Conservation (phyloP, 495 filamentous ascomycete genomes). For the Aspergillus bridgeri region DNA sequence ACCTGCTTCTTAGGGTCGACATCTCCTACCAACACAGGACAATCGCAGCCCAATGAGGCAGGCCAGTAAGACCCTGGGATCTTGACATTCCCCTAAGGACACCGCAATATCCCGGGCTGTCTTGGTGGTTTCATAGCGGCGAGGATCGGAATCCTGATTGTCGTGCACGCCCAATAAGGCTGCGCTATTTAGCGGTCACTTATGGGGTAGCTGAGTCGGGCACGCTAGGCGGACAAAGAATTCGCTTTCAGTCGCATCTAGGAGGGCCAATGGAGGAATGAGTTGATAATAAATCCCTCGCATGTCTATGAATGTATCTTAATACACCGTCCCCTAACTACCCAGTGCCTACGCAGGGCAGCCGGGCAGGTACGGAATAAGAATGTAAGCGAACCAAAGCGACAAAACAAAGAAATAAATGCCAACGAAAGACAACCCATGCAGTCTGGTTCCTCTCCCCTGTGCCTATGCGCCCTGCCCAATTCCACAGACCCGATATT, state of each 20-base stretch:
- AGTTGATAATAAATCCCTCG: background rate
- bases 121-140: background rate
- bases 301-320: background rate
- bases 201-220: background rate
- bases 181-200: background rate
- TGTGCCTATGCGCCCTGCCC: background rate
- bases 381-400: background rate
- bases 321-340: background rate
- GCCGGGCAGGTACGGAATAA: background rate
- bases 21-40: background rate
- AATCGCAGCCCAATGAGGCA: background rate
- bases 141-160: background rate
- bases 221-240: background rate
- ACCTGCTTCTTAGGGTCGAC: background rate
- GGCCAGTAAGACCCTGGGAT: background rate
- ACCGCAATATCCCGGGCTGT: background rate
- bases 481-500: background rate
- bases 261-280: background rate
- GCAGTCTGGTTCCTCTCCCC: background rate
- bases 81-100: background rate
- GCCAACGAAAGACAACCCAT: background rate
- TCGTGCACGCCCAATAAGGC: background rate
- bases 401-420: background rate
- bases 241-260: background rate
- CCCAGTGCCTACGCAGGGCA: background rate